These are phyloP conservation scores for Colletotrichum cereale DNA, from an alignment of 2,329 filamentous ascomycete species.

Conservation along the genomic window DNA sequence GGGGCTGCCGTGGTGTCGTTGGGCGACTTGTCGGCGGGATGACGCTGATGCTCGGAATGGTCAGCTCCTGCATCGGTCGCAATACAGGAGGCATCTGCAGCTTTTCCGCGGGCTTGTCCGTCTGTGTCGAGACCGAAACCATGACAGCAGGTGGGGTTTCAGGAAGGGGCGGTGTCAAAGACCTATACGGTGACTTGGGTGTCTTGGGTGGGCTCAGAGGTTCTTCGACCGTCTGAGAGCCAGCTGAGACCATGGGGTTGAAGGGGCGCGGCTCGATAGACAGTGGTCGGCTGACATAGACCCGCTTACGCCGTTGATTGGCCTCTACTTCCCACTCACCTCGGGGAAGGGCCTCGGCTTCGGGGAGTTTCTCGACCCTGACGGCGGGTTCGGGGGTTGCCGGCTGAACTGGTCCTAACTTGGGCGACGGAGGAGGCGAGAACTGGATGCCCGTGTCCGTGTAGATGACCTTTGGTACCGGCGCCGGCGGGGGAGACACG, in stretches of 20 bases:
- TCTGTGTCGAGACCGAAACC: constrained; percentile 73
- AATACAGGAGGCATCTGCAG: constrained; percentile 35
- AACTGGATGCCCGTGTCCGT: constrained; percentile 84
- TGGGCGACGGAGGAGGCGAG: constrained; percentile 84
- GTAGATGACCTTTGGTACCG: constrained; percentile 65
- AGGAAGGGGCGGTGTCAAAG: constrained; percentile 56
- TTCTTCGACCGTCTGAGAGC: constrained; percentile 72
- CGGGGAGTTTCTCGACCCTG: constrained; percentile 53
- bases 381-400: constrained; percentile 57
- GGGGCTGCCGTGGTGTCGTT: constrained; percentile 79
- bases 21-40: constrained; percentile 89
- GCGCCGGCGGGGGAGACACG: constrained; percentile 43
- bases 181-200: constrained; percentile 64
- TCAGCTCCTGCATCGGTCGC: constrained; percentile 51
- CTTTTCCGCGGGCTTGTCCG: constrained; percentile 54
- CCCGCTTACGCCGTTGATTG: constrained; percentile 79
- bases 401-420: constrained; percentile 55
- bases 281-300: constrained; percentile 65
- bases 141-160: constrained; percentile 54
- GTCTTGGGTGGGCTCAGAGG: constrained; percentile 75
- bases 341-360: constrained; percentile 59
- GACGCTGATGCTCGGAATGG: constrained; percentile 89
- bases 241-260: constrained; percentile 72
- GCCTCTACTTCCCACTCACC: constrained; percentile 70
- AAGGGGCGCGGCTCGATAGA: constrained; percentile 60